A percentile compares a stretch with the other conserved stretches of the same genome.
Conservation (phyloP, 306 rosid species). For the Vicia faba region DNA sequence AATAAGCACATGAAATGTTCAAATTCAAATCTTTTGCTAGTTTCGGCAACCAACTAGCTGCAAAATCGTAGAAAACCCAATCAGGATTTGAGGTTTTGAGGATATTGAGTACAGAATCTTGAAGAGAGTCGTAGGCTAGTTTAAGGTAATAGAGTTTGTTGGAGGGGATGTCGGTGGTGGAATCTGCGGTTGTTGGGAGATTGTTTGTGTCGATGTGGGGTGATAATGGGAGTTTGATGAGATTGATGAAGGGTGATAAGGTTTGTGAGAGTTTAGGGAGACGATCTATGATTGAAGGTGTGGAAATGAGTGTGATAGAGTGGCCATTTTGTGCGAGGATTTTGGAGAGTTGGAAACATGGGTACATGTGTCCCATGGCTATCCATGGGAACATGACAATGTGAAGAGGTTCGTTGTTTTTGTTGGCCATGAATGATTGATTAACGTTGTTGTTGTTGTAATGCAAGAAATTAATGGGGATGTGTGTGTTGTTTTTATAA, state of each 20-base stretch:
- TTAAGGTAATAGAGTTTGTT: constrained; percentile 48
- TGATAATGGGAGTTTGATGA: constrained; percentile 51
- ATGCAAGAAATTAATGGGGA: neutral
- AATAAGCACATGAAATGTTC: constrained; percentile 38
- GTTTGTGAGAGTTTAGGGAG: constrained; percentile 50
- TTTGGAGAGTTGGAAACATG: constrained; percentile 52
- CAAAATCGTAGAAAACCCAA: constrained; percentile 62
- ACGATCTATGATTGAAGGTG: constrained; percentile 56
- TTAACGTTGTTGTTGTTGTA: neutral
- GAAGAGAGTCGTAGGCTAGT: constrained; percentile 48
- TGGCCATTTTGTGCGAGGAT: constrained; percentile 63
- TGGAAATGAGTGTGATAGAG: constrained; percentile 48
- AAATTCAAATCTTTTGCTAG: constrained; percentile 31
- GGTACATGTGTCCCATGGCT: constrained; percentile 61
- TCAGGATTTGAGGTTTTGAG: constrained; percentile 42
- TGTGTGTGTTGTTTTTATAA: constrained; percentile 3
- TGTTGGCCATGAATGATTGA: constrained; percentile 6
- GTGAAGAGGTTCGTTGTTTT: constrained; percentile 48
- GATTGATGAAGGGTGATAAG: constrained; percentile 31
- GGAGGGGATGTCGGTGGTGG: constrained; percentile 53
- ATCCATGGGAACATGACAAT: constrained; percentile 69
- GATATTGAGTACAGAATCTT: constrained; percentile 36
- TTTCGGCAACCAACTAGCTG: constrained; percentile 42
- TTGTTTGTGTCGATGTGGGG: constrained; percentile 24
- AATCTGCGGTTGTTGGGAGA: constrained; percentile 50